These are phyloP conservation scores for Somion occarium DNA, from an alignment of 1,284 basidiomycete genomes.

Conservation along the genomic window DNA sequence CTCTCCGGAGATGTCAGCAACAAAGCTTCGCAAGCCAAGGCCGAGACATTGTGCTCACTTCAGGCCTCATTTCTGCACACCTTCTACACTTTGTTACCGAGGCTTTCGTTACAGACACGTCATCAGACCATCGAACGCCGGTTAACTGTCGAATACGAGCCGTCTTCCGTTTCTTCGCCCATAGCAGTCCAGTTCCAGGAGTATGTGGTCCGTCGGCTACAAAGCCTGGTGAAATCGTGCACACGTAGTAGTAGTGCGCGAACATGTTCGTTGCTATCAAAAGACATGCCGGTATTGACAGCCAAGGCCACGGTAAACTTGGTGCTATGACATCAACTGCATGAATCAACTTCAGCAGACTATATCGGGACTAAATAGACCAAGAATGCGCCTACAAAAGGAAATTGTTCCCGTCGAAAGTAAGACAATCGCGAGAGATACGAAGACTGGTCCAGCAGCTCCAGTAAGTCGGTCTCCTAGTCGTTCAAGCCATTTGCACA, in stretches of 20 bases:
- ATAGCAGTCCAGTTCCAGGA: conserved; percentile 40
- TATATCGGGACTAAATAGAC: background rate
- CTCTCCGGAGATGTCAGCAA: conserved; percentile 38
- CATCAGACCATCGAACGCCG: conserved; percentile 37
- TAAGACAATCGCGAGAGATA: conserved; percentile 71
- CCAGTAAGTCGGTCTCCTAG: conserved; percentile 80
- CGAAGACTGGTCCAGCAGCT: conserved; percentile 87
- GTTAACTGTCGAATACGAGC: conserved; percentile 25
- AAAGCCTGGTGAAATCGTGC: conserved; percentile 74
- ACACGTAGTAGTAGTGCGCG: conserved; percentile 82
- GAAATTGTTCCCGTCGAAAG: conserved; percentile 65
- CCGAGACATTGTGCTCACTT: conserved; percentile 47
- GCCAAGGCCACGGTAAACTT: conserved; percentile 42
- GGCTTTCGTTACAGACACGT: conserved; percentile 48
- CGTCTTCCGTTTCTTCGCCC: conserved; percentile 42
- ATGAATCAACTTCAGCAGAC: conserved; percentile 4
- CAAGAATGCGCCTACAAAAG: conserved; percentile 67
- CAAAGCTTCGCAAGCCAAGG: background rate
- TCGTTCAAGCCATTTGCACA: conserved; percentile 80
- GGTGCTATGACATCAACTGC: conserved; percentile 74
- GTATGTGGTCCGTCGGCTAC: conserved; percentile 45
- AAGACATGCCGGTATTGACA: conserved; percentile 63
- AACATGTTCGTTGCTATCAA: conserved; percentile 77
- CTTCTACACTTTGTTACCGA: conserved; percentile 58
- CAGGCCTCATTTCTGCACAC: conserved; percentile 73